phyloP scores from a whole-genome alignment of 2,329 filamentous ascomycete genomes.

The Fusarium temperatum region DNA sequence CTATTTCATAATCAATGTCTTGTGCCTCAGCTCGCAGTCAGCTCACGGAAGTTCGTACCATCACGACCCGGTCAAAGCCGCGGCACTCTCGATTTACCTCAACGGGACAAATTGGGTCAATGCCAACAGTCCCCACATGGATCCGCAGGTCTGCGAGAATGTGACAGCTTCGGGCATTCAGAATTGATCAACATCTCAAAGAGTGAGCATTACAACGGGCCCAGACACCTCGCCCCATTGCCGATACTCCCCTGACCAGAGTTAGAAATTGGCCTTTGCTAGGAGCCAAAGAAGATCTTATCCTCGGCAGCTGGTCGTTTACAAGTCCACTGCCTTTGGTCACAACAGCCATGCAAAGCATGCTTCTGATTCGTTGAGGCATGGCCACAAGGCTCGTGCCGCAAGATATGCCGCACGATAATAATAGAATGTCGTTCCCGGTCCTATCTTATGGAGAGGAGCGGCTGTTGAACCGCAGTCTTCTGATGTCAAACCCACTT shows the following conservation, averaged over 20 bases:
- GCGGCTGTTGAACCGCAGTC: background rate
- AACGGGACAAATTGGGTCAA: conserved; percentile 18
- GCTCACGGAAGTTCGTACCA: conserved; percentile 16
- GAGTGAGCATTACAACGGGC: conserved; percentile 30
- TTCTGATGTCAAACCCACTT: background rate
- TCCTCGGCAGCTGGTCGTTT: background rate
- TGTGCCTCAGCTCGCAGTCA: background rate
- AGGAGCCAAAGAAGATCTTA: background rate
- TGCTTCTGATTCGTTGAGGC: conserved; percentile 20
- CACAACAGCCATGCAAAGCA: conserved; percentile 8
- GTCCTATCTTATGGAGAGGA: background rate
- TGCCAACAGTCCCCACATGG: conserved; percentile 27
- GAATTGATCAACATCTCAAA: conserved; percentile 33
- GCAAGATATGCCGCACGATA: conserved; percentile 30
- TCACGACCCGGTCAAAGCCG: conserved; percentile 28
- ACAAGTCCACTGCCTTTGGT: conserved; percentile 4
- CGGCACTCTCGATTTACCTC: conserved; percentile 25
- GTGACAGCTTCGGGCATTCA: conserved; percentile 22
- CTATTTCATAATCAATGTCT: background rate
- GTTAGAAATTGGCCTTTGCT: background rate
- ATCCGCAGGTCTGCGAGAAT: conserved; percentile 26
- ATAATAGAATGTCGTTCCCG: conserved; percentile 33
- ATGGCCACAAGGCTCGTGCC: conserved; percentile 17
- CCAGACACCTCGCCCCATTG: conserved; percentile 12
- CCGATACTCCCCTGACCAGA: background rate